These are phyloP conservation scores for Tarenaya hassleriana DNA, from an alignment of 345 rosid species.

Conservation along the genomic window DNA sequence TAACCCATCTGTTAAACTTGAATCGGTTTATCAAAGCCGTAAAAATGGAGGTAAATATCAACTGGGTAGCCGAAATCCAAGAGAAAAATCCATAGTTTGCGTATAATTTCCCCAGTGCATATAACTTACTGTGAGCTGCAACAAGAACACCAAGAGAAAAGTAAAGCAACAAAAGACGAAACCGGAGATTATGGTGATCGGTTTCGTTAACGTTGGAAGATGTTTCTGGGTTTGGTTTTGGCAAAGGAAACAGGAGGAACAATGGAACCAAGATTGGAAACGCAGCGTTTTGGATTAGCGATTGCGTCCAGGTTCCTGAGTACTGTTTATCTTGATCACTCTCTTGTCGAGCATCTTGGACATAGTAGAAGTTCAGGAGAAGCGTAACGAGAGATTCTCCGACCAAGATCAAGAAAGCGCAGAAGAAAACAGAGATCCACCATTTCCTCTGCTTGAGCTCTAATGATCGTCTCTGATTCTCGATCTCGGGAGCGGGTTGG, in stretches of 20 bases:
- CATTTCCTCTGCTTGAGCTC: slow-evolving; percentile 22
- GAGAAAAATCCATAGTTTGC: slow-evolving; percentile 35
- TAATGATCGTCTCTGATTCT: slow-evolving; percentile 15
- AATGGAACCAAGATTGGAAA: slow-evolving; percentile 27
- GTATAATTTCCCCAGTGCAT: slow-evolving; percentile 25
- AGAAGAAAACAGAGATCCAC: slow-evolving; percentile 27
- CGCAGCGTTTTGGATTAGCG: slow-evolving; percentile 27
- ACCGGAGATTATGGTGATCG: slow-evolving; percentile 10
- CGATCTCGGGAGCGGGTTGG: slow-evolving; percentile 12
- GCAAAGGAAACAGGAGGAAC: slow-evolving; percentile 22
- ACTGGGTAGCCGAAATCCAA: slow-evolving; percentile 47
- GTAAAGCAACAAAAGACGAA: slow-evolving; percentile 25
- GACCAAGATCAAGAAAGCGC: slow-evolving; percentile 19
- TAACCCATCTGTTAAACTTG: slow-evolving; percentile 39
- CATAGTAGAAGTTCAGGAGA: slow-evolving; percentile 26
- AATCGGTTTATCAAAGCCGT: slow-evolving; percentile 41
- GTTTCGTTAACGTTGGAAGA: background rate
- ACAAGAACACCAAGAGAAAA: slow-evolving; percentile 33
- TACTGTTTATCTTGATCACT: slow-evolving; percentile 20
- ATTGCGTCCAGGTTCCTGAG: slow-evolving; percentile 32
- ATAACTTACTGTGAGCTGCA: slow-evolving; percentile 28
- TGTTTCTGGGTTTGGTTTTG: slow-evolving; percentile 10
- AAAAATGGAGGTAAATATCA: slow-evolving; percentile 38
- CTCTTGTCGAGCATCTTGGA: slow-evolving; percentile 20
- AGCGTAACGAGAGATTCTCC: slow-evolving; percentile 28